Base-by-base conservation (phyloP, 148 eudicot genomes). In the Rhododendron griersonianum region DNA sequence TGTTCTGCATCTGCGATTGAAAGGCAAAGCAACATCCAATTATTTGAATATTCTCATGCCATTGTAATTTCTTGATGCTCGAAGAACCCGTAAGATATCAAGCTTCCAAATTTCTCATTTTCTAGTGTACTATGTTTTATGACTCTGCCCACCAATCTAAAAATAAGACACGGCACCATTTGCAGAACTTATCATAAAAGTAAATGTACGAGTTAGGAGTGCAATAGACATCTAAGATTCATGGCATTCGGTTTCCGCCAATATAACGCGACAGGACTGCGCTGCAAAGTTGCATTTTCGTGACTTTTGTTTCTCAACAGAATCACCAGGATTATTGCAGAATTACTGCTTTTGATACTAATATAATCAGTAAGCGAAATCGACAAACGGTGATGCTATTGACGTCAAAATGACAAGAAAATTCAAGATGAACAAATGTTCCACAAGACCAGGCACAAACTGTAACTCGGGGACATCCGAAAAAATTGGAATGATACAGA, bases 1-100 rank as follows among this genome's bases (percentile, higher is more conserved):
- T 93, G 41, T 87, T 91, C 96, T 96, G 92, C 87, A 89, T 51
- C 63, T 48, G 67, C 51, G 80, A 50, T 67, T 80, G 47, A 30
- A 65, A n/a, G 74, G 74, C 15, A 67, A n/a, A 67, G 16, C 35
- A 67, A 67, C 3, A 75, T 75, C 11, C n/a, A 37, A 65, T 25
- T 65, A 65, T 8, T 33, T 25, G 2, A 73, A 73, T 33, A 73
- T 73, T 73, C 77, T 28, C 16, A 30, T 30, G 37, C 16, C 11
- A 30, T 23, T n/a, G 13, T n/a, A 65, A 71, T 25, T 71, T 13
- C 37, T 33, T 28, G 18, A 28, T 73, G 7, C 39, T 73, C 44
- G 0, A 33, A 75, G 48, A 75, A 75, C 21, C 47, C 23, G 1
- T 75, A 18, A 16, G 47, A 75, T 8, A 75, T 18, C 45, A 75